These are phyloP conservation scores for Nymphaea colorata DNA, from an alignment of 164 flowering plant species.

Conservation along the genomic window DNA sequence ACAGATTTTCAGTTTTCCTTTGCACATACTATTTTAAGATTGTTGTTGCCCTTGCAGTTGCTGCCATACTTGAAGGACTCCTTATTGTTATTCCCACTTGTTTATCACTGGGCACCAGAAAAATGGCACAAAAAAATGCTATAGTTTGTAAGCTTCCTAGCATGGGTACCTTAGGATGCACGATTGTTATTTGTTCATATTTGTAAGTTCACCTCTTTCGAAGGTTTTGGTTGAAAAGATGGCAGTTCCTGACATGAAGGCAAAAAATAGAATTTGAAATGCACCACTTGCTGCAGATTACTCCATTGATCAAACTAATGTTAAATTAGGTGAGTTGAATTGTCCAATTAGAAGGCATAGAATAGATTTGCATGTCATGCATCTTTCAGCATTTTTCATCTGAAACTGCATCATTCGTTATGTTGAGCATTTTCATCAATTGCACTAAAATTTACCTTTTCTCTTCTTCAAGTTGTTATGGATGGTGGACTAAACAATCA, in stretches of 20 bases:
- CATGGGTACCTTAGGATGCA: constrained; percentile 88
- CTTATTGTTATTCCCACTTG: constrained; percentile 92
- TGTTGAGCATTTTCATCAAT: not conserved
- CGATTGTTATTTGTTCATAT: constrained; percentile 88
- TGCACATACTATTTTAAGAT: constrained; percentile 86
- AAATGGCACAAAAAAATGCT: constrained; percentile 94
- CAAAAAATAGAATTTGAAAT: constrained; percentile 48
- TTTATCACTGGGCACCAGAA: constrained; percentile 75
- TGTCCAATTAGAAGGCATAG: not conserved
- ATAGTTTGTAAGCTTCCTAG: constrained; percentile 85
- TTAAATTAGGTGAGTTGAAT: constrained; percentile 49
- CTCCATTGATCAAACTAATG: constrained; percentile 42
- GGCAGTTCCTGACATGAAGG: constrained; percentile 80
- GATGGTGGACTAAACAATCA: constrained; percentile 67
- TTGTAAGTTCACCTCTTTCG: not conserved
- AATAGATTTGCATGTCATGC: no score
- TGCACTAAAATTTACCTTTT: no score
- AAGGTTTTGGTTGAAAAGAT: constrained; percentile 85
- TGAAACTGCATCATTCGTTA: not conserved
- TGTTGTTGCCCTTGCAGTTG: constrained; percentile 86
- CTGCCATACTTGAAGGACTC: constrained; percentile 94
- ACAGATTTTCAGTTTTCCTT: constrained; percentile 62
- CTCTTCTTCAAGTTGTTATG: constrained; percentile 45
- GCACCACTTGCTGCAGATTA: constrained; percentile 47
- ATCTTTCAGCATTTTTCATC: no score